Percentiles rank a stretch among this genome's conserved stretches.
Evolutionary conservation across 768 basidiomycete species (phyloP).

Genomic region (Kwoniella dendrophila): DNA sequence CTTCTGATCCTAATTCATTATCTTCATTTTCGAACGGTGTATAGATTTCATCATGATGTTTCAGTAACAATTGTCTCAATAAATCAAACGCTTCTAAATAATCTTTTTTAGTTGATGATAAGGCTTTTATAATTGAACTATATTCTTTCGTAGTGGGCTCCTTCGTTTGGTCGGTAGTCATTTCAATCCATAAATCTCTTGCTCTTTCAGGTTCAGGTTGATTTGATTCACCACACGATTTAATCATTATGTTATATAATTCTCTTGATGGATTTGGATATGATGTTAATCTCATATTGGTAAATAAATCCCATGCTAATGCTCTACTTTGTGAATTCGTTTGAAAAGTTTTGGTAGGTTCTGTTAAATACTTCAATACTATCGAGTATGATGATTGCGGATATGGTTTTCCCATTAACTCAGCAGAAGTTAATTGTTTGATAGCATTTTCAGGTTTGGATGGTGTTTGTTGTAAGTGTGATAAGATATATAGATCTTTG

Average conservation of each 20-base stretch:
- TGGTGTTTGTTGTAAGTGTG: slow-evolving; percentile 57
- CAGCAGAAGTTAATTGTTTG: slow-evolving; percentile 70
- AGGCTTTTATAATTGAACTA: slow-evolving; percentile 78
- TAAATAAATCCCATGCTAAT: slow-evolving; percentile 90
- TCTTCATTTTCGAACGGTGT: slow-evolving; percentile 43
- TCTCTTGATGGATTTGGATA: slow-evolving; percentile 74
- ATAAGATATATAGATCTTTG: slow-evolving; percentile 61
- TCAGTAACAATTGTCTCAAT: slow-evolving; percentile 82
- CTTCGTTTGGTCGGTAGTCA: slow-evolving; percentile 77
- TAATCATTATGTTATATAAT: slow-evolving; percentile 84
- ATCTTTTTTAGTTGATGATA: slow-evolving; percentile 64
- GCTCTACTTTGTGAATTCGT: slow-evolving; percentile 57
- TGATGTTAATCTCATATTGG: slow-evolving; percentile 94
- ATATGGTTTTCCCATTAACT: slow-evolving; percentile 65
- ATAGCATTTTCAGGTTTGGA: slow-evolving; percentile 68
- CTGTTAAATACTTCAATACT: slow-evolving; percentile 60
- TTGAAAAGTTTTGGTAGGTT: slow-evolving; percentile 60
- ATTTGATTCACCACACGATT: slow-evolving; percentile 66
- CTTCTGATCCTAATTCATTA: too few relatives aligned
- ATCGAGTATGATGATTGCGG: slow-evolving; percentile 76
- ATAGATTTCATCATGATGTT: slow-evolving; percentile 65
- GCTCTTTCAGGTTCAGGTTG: slow-evolving; percentile 84
- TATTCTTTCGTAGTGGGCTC: slow-evolving; percentile 70
- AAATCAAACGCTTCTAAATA: slow-evolving; percentile 81
- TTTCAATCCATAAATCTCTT: slow-evolving; percentile 88